These are phyloP conservation scores for Sclerotinia borealis DNA, from an alignment of 2,329 filamentous ascomycete species.

Conservation along the genomic window DNA sequence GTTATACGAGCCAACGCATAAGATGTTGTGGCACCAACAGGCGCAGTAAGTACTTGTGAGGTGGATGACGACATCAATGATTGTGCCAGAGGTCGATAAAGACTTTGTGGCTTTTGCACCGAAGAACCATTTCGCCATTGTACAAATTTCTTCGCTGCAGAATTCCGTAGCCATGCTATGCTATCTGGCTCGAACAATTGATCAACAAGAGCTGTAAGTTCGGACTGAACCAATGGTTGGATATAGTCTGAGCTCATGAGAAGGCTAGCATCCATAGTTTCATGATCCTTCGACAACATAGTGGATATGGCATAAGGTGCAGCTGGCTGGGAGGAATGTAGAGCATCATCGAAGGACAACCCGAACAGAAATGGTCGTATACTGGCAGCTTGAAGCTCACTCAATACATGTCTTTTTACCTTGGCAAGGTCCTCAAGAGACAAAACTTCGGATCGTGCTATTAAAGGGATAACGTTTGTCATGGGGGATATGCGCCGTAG, in stretches of 20 bases:
- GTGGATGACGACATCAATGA: constrained; percentile 17
- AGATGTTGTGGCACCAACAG: constrained; percentile 36
- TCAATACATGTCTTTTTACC: constrained; percentile 54
- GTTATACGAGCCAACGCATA: constrained; percentile 56
- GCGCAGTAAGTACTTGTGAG: constrained; percentile 24
- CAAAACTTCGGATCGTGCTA: constrained; percentile 71
- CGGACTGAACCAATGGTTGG: constrained; percentile 70
- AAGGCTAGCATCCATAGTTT: constrained; percentile 86
- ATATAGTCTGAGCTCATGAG: constrained; percentile 91
- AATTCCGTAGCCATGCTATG: constrained; percentile 74
- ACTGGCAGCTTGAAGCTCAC: constrained; percentile 49
- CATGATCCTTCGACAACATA: constrained; percentile 61
- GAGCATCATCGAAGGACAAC: constrained; percentile 21
- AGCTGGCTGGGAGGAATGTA: constrained; percentile 26
- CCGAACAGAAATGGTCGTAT: constrained; percentile 63
- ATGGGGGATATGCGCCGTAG: constrained; percentile 63
- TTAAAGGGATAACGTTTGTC: constrained; percentile 79
- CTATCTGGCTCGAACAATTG: constrained; percentile 73
- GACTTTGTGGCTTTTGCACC: constrained; percentile 26
- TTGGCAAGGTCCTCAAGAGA: constrained; percentile 48
- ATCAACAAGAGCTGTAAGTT: constrained; percentile 63
- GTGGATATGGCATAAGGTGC: constrained; percentile 74
- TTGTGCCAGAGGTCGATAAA: constrained; percentile 35
- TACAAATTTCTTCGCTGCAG: constrained; percentile 75
- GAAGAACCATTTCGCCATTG: constrained; percentile 52